Evolutionary conservation across 192 early-diverging fungal species (phyloP).

Genomic region (Helicostylum pulchrum): DNA sequence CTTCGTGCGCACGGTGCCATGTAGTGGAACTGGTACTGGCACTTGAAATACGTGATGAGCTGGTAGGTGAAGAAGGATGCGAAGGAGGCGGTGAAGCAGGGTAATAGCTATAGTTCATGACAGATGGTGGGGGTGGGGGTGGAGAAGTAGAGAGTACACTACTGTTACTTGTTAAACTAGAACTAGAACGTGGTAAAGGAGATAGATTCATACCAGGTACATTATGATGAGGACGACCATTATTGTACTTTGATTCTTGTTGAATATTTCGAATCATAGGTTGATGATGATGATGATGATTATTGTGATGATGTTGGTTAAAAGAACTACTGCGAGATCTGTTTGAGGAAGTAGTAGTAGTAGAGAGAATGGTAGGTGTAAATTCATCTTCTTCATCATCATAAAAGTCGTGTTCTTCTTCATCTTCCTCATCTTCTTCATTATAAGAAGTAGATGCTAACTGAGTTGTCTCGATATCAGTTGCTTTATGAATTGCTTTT

Average conservation of each 20-base stretch:
- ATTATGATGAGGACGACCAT: slow-evolving; percentile 16
- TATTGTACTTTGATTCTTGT: background rate
- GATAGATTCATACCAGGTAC: slow-evolving; percentile 32
- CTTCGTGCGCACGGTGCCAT: slow-evolving; percentile 30
- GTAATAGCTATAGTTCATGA: slow-evolving; percentile 23
- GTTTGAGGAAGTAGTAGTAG: too few relatives aligned
- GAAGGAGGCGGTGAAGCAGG: slow-evolving; percentile 52
- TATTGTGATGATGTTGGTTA: background rate
- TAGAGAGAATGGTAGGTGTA: background rate
- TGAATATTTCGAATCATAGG: background rate
- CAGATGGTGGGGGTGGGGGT: background rate
- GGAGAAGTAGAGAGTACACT: slow-evolving; percentile 2
- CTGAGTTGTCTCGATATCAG: slow-evolving; percentile 3
- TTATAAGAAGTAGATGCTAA: slow-evolving; percentile 1
- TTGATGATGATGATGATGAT: slow-evolving; percentile 5
- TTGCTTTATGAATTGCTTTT: slow-evolving; percentile 53
- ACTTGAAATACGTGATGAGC: slow-evolving; percentile 29
- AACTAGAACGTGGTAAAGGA: slow-evolving; percentile 27
- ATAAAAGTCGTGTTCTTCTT: slow-evolving; percentile 29
- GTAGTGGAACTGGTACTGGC: background rate
- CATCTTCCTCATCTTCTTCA: slow-evolving; percentile 40
- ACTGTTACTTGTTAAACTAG: background rate
- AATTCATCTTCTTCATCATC: slow-evolving; percentile 9
- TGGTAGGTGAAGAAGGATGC: slow-evolving; percentile 32
- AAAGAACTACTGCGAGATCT: slow-evolving; percentile 19